These are phyloP conservation scores for Rubus idaeus DNA, from an alignment of 306 rosid species.

Conservation along the genomic window DNA sequence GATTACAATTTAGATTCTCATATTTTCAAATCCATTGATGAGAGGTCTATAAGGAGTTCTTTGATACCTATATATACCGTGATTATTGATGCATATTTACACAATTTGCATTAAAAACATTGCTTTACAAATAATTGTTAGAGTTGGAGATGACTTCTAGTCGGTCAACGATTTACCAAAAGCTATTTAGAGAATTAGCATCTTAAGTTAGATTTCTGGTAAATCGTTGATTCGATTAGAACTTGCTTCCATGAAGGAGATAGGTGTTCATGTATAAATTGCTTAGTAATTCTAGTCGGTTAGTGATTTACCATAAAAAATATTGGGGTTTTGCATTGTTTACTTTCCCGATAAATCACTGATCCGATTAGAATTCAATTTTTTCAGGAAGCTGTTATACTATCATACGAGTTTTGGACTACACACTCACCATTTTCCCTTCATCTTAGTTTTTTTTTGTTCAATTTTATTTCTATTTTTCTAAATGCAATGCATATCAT, in stretches of 20 bases:
- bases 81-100: neutral
- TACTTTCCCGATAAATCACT: neutral
- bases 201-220: neutral
- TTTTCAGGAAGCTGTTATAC: neutral
- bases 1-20: neutral
- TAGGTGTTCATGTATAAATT: neutral
- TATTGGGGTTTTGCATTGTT: too few species aligned
- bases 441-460: too few species aligned
- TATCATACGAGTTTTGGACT: neutral
- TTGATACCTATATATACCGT: neutral
- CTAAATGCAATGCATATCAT: too few species aligned
- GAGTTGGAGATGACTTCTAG: neutral
- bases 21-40: neutral
- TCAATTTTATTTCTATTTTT: too few species aligned
- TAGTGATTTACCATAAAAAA: neutral
- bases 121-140: neutral
- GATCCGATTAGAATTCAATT: neutral
- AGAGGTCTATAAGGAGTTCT: neutral
- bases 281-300: neutral
- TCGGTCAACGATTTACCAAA: conserved; percentile 9
- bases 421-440: too few species aligned
- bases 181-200: neutral
- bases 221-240: conserved; percentile 1
- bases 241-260: neutral
- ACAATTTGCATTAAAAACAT: neutral